Evolutionary conservation across 2,329 filamentous ascomycete genomes (phyloP).

Genomic region (Blumeria hordei): DNA sequence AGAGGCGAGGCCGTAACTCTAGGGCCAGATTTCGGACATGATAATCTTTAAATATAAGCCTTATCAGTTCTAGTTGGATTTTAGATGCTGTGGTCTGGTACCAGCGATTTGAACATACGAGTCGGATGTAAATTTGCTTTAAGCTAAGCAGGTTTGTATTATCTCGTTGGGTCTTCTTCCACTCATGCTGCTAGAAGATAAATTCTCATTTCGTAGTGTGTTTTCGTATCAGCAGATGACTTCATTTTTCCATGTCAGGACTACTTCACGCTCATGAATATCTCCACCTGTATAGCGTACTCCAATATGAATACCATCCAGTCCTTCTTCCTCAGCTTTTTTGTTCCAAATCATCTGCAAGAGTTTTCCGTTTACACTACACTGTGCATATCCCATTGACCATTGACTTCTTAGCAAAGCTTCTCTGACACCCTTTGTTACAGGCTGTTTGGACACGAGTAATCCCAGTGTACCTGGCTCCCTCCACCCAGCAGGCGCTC

Average conservation of each 20-base stretch:
- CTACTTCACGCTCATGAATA: conserved; percentile 18
- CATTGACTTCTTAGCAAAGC: conserved; percentile 40
- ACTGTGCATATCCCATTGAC: conserved; percentile 49
- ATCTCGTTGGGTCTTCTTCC: no score
- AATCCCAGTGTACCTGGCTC: conserved; percentile 41
- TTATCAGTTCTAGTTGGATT: no score
- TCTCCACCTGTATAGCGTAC: conserved; percentile 18
- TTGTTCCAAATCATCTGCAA: conserved; percentile 53
- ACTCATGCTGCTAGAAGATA: no score
- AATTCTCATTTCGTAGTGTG: no score
- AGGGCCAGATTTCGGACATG: no score
- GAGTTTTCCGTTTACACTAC: conserved; percentile 30
- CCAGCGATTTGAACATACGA: no score
- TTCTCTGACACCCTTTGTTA: conserved; percentile 58
- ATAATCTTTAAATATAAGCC: no score
- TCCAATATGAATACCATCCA: conserved; percentile 33
- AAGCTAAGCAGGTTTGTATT: no score
- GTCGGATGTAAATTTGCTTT: no score
- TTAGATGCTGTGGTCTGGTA: no score
- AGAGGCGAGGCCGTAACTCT: no score
- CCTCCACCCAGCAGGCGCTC: conserved; percentile 50
- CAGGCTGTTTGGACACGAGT: conserved; percentile 40
- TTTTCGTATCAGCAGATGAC: conserved; percentile 3
- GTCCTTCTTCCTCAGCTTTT: conserved; percentile 32
- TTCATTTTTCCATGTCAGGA: conserved; percentile 27